These are phyloP conservation scores for Clausena lansium DNA, from an alignment of 345 rosid genomes.

Conservation along the genomic window DNA sequence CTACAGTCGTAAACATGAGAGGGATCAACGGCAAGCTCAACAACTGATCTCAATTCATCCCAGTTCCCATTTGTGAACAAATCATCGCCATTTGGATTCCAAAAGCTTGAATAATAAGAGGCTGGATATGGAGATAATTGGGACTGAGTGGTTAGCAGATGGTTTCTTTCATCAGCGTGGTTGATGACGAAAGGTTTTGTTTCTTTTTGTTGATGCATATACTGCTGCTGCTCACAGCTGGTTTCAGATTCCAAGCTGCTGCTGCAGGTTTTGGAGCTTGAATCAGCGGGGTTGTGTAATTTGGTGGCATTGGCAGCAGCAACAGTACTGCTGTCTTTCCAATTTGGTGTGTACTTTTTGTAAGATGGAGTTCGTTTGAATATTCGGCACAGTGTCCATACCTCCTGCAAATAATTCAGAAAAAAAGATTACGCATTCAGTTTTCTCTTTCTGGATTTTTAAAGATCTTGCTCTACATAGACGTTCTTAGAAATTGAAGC, in stretches of 20 bases:
- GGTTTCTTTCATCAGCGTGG: slow-evolving; percentile 25
- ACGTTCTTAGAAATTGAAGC: too few relatives aligned
- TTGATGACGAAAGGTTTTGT: slow-evolving; percentile 19
- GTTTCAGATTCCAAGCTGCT: slow-evolving; percentile 56
- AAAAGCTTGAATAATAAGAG: slow-evolving; percentile 25
- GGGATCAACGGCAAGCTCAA: slow-evolving; percentile 32
- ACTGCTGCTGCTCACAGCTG: slow-evolving; percentile 28
- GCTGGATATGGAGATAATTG: slow-evolving; percentile 20
- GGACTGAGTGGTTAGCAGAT: slow-evolving; percentile 14
- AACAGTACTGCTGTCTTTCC: slow-evolving; percentile 8
- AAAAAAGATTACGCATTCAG: neutral
- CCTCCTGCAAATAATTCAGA: slow-evolving; percentile 44
- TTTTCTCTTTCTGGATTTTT: neutral
- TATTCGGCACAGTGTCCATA: slow-evolving; percentile 82
- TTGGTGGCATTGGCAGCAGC: slow-evolving; percentile 6
- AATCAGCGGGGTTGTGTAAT: slow-evolving; percentile 28
- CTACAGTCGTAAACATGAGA: slow-evolving; percentile 18
- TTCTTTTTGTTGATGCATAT: slow-evolving; percentile 7
- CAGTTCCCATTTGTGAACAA: slow-evolving; percentile 48
- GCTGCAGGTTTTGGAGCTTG: slow-evolving; percentile 53
- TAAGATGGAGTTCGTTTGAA: slow-evolving; percentile 55
- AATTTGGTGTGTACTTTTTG: slow-evolving; percentile 36
- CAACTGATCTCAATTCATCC: slow-evolving; percentile 72
- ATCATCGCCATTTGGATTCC: slow-evolving; percentile 43
- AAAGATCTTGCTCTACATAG: too few relatives aligned